These are phyloP conservation scores for Thelonectria olida DNA, from an alignment of 2,329 filamentous ascomycete genomes.

Conservation along the genomic window DNA sequence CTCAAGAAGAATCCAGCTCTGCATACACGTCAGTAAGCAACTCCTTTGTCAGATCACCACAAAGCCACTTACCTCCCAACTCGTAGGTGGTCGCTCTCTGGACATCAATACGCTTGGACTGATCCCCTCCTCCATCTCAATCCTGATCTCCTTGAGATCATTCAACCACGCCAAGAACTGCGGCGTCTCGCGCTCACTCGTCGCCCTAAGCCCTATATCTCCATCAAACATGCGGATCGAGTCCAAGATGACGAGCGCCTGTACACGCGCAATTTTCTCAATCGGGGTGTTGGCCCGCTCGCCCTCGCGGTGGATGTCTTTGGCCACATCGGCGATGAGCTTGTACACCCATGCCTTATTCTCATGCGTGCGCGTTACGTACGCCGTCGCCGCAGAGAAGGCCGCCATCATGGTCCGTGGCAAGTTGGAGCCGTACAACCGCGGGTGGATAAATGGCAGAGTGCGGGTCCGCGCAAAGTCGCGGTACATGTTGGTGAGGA, in stretches of 20 bases:
- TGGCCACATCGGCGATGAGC: constrained; percentile 49
- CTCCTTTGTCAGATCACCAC: too few relatives aligned
- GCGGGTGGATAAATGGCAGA: constrained; percentile 54
- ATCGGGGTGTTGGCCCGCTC: constrained; percentile 42
- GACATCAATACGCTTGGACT: constrained; percentile 29
- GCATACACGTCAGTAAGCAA: constrained; percentile 7
- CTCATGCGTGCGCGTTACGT: constrained; percentile 46
- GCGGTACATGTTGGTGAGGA: constrained; percentile 45
- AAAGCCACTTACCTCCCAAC: constrained; percentile 50
- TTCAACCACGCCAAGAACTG: constrained; percentile 49
- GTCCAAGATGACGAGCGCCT: constrained; percentile 54
- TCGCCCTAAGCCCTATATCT: constrained; percentile 50
- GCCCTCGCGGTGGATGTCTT: constrained; percentile 48
- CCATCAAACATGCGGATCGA: constrained; percentile 55
- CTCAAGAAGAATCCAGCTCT: constrained; percentile 55
- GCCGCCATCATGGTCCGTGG: constrained; percentile 52
- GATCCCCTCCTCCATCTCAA: constrained; percentile 46
- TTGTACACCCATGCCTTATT: constrained; percentile 52
- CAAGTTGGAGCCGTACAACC: constrained; percentile 51
- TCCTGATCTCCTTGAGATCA: constrained; percentile 45
- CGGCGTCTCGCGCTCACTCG: constrained; percentile 51
- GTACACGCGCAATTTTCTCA: constrained; percentile 54
- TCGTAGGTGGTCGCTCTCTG: constrained; percentile 48
- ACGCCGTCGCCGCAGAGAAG: constrained; percentile 52
- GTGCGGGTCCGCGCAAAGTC: constrained; percentile 48